phyloP scores from a whole-genome alignment of 176 grass and related monocot species.

The Secale cereale region DNA sequence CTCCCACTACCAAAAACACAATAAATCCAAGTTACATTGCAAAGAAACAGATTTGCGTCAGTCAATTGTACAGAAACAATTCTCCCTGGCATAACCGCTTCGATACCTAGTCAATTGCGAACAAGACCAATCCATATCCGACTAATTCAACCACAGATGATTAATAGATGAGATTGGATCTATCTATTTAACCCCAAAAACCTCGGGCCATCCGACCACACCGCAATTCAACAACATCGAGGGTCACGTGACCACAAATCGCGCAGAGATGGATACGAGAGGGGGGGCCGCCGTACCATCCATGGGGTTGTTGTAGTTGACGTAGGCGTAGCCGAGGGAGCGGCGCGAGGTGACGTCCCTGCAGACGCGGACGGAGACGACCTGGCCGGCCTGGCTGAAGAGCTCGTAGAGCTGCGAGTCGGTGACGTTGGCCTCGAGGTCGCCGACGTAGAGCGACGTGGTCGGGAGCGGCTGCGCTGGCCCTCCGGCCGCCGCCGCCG shows the following conservation, averaged over 20 bases:
- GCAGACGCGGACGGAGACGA: constrained; percentile 91
- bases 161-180: not conserved
- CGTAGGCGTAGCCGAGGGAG: constrained; percentile 92
- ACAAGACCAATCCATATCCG: not conserved
- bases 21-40: not conserved
- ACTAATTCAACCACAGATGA: not conserved
- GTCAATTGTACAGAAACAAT: not conserved
- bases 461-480: constrained; percentile 40
- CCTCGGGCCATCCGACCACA: not conserved
- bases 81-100: not conserved
- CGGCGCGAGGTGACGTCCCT: constrained; percentile 63
- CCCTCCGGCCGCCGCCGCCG: not conserved
- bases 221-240: constrained; percentile 2
- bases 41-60: not conserved
- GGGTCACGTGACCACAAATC: not conserved
- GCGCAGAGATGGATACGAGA: not conserved
- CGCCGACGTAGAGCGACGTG: constrained; percentile 88
- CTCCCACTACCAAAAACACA: not conserved
- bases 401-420: constrained; percentile 82
- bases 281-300: constrained; percentile 49
- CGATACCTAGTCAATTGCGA: not conserved
- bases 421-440: constrained; percentile 63
- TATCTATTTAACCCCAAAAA: not conserved
- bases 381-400: constrained; percentile 70
- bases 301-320: constrained; percentile 74